phyloP scores from a whole-genome alignment of 2,329 filamentous ascomycete genomes.

The Ceratocystis eucalypticola region DNA sequence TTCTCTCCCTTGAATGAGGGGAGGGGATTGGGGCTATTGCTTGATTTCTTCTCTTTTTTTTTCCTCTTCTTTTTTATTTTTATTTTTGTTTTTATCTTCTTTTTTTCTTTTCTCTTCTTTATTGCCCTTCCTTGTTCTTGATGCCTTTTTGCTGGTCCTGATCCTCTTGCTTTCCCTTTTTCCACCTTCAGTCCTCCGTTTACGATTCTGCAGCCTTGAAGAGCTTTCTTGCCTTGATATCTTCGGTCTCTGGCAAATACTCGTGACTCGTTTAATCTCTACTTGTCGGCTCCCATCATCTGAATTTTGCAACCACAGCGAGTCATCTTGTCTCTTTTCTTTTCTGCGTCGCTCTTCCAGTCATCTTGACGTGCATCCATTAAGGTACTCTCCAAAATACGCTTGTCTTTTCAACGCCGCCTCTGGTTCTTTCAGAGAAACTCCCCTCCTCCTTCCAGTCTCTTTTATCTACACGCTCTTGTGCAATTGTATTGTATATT shows the following conservation, averaged over 20 bases:
- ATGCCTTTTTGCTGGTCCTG: neutral
- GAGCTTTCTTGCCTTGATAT: neutral
- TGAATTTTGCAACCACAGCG: neutral
- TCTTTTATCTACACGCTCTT: neutral
- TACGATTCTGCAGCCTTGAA: neutral
- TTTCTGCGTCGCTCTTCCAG: neutral
- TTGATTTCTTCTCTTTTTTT: neutral
- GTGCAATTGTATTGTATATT: neutral
- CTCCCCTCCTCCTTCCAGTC: neutral
- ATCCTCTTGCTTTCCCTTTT: conserved; percentile 3
- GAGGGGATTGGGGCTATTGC: conserved; percentile 6
- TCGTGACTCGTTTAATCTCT: neutral
- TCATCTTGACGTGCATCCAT: neutral
- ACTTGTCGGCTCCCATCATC: neutral
- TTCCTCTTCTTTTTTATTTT: neutral
- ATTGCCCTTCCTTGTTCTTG: neutral
- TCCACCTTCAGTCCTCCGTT: neutral
- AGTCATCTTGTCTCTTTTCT: neutral
- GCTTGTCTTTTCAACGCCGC: neutral
- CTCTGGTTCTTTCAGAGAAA: neutral
- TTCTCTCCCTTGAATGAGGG: conserved; percentile 14
- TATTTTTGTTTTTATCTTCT: neutral
- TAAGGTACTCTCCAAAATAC: neutral
- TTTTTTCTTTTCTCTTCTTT: neutral
- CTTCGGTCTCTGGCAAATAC: neutral